Evolutionary conservation across 305 asterid species (phyloP).

Genomic region (Fraxinus latifolia): DNA sequence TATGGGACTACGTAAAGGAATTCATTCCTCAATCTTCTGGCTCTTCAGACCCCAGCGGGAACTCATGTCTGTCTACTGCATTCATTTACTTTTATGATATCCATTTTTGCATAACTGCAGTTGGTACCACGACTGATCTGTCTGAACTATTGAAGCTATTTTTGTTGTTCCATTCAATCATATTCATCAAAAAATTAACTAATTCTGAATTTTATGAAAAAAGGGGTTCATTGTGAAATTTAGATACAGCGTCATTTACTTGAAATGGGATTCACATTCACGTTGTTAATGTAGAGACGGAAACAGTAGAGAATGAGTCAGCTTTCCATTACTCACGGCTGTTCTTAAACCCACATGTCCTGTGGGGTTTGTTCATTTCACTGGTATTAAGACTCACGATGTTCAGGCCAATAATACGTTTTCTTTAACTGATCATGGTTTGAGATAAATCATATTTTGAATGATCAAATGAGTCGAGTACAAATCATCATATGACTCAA

Average conservation of each 20-base stretch:
- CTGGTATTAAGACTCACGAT: not conserved
- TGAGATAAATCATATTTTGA: not conserved
- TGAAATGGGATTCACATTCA: not conserved
- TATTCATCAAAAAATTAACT: not conserved
- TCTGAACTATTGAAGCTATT: not conserved
- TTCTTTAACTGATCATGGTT: not conserved
- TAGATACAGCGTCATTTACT: not conserved
- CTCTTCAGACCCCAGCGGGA: not conserved
- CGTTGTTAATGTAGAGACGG: not conserved
- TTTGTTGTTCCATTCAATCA: not conserved
- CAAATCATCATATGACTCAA: not conserved
- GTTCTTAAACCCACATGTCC: not conserved
- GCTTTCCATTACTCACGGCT: not conserved
- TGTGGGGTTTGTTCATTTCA: not conserved
- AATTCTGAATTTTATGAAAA: not conserved
- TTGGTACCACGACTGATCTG: not conserved
- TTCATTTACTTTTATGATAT: not conserved
- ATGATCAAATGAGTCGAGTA: not conserved
- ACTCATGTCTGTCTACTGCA: not conserved
- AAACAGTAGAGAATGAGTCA: not conserved
- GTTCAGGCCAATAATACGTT: not conserved
- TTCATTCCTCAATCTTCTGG: conserved; percentile 13
- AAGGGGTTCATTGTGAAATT: not conserved
- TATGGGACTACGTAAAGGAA: conserved; percentile 1
- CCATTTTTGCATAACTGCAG: not conserved